Evolutionary conservation across 768 basidiomycete species (phyloP).

Genomic region (Polyporus arcularius): DNA sequence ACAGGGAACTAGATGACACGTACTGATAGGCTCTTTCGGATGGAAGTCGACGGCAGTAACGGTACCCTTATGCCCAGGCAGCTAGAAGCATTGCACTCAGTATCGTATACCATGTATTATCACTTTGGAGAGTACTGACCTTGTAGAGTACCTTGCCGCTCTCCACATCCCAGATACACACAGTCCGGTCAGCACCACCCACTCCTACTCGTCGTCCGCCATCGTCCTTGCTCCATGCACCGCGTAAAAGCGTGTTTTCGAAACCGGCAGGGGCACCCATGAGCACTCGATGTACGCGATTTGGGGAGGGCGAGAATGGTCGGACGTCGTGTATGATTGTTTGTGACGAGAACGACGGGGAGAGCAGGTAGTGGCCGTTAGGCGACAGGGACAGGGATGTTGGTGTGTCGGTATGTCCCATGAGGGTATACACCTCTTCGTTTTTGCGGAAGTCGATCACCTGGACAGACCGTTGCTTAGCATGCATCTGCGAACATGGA

Average conservation of each 20-base stretch:
- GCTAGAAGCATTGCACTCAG: constrained; percentile 39
- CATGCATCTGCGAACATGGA: constrained; percentile 21
- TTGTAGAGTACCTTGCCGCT: constrained; percentile 77
- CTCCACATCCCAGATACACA: constrained; percentile 86
- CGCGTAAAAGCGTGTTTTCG: constrained; percentile 82
- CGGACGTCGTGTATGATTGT: constrained; percentile 90
- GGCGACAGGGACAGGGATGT: constrained; percentile 93
- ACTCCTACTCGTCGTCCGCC: constrained; percentile 82
- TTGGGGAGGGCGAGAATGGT: constrained; percentile 87
- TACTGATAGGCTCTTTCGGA: constrained; percentile 93
- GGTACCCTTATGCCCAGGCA: constrained; percentile 96
- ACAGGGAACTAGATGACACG: constrained; percentile 32
- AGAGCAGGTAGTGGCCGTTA: constrained; percentile 82
- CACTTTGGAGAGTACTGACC: constrained; percentile 39
- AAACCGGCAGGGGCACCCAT: constrained; percentile 93
- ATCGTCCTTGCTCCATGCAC: constrained; percentile 87
- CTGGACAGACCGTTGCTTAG: constrained; percentile 71
- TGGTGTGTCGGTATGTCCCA: constrained; percentile 90
- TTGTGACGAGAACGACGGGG: constrained; percentile 88
- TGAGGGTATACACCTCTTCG: constrained; percentile 75
- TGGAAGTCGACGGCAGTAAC: constrained; percentile 97
- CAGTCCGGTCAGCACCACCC: constrained; percentile 87
- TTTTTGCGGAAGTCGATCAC: constrained; percentile 89
- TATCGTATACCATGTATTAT: background rate
- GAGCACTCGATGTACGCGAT: constrained; percentile 75